phyloP scores from a whole-genome alignment of 306 rosid species.

The Prunus davidiana region DNA sequence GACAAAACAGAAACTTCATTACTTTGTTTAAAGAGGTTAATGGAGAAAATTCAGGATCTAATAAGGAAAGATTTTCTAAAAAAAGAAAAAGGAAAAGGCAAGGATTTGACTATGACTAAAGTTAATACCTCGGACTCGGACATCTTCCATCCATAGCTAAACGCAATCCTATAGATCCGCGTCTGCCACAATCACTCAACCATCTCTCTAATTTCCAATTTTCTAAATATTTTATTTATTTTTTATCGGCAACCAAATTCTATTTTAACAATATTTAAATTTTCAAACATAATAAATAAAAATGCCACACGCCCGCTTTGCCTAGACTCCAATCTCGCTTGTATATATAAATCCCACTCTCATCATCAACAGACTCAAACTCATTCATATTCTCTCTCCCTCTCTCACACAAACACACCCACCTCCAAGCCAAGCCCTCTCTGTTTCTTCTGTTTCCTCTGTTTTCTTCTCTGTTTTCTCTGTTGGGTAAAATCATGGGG shows the following conservation, averaged over 20 bases:
- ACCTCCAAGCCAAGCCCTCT: neutral
- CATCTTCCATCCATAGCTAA: neutral
- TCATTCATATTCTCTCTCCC: slow-evolving; percentile 6
- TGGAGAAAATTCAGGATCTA: neutral
- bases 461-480: neutral
- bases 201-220: slow-evolving; percentile 10
- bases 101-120: neutral
- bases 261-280: neutral
- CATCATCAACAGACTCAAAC: neutral
- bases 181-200: neutral
- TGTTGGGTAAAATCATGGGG: slow-evolving; percentile 44
- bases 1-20: neutral
- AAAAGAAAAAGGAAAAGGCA: neutral
- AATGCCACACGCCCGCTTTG: neutral
- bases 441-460: neutral
- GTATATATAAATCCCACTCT: slow-evolving; percentile 1
- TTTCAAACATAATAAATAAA: neutral
- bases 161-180: neutral
- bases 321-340: slow-evolving; percentile 9
- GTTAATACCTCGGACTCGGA: neutral
- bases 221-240: neutral
- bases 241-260: no score
- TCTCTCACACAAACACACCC: neutral
- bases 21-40: neutral
- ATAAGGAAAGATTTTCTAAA: neutral